Conservation (phyloP, 495 filamentous ascomycete species). For the Neohortaea acidophila region DNA sequence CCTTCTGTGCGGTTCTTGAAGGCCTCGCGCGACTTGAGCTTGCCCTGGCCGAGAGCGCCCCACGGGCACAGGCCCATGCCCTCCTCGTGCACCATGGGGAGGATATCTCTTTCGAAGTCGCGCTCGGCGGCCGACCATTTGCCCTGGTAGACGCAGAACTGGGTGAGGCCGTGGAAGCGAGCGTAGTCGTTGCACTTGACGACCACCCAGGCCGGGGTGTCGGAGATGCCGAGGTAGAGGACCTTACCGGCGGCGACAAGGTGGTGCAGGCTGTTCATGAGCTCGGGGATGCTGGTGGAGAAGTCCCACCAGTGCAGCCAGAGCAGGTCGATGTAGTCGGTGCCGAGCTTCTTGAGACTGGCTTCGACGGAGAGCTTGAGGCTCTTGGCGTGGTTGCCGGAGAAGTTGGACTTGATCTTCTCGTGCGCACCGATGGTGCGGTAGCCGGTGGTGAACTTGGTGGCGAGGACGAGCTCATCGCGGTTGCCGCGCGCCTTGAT, state of each 20-base stretch:
- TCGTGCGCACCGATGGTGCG: slow-evolving; percentile 21
- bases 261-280: slow-evolving; percentile 53
- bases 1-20: slow-evolving; percentile 22
- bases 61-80: slow-evolving; percentile 58
- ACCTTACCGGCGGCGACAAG: slow-evolving; percentile 49
- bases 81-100: slow-evolving; percentile 28
- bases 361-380: slow-evolving; percentile 39
- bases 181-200: slow-evolving; percentile 21
- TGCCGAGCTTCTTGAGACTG: slow-evolving; percentile 47
- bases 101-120: slow-evolving; percentile 22
- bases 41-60: slow-evolving; percentile 47
- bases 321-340: slow-evolving; percentile 47
- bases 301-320: slow-evolving; percentile 51
- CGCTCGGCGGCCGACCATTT: slow-evolving; percentile 17
- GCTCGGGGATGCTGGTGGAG: slow-evolving; percentile 45
- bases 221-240: slow-evolving; percentile 52
- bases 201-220: slow-evolving; percentile 38
- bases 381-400: slow-evolving; percentile 47
- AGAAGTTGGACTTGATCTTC: slow-evolving; percentile 41
- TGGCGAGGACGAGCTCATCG: slow-evolving; percentile 50
- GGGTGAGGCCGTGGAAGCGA: slow-evolving; percentile 17
- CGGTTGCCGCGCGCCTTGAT: slow-evolving; percentile 35
- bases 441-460: slow-evolving; percentile 44
- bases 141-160: slow-evolving; percentile 21
- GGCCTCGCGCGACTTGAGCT: slow-evolving; percentile 38